Percentiles rank a stretch among this genome's conserved stretches.
Conservation (phyloP, 495 filamentous ascomycete species). For the Penicillium bovifimosum region DNA sequence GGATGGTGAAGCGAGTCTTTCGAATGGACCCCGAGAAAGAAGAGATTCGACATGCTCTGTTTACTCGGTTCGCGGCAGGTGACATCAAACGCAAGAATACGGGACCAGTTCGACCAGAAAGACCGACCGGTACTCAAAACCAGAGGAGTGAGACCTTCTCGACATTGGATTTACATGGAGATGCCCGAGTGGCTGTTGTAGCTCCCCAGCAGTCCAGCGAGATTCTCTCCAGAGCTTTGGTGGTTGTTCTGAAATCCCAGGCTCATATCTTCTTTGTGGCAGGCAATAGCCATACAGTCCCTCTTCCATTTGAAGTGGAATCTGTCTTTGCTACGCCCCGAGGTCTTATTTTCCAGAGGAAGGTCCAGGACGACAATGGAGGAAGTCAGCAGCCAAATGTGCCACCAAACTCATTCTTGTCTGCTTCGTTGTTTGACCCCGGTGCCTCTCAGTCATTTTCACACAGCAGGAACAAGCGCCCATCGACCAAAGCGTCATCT, state of each 20-base stretch:
- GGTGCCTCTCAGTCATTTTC: conserved; percentile 40
- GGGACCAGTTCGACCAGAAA: not conserved
- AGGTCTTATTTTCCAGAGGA: conserved; percentile 82
- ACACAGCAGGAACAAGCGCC: conserved; percentile 34
- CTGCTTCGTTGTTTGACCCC: conserved; percentile 48
- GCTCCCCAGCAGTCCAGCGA: conserved; percentile 13
- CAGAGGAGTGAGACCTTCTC: conserved; percentile 11
- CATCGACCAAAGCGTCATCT: conserved; percentile 29
- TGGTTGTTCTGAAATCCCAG: conserved; percentile 88
- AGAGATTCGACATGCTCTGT: conserved; percentile 71
- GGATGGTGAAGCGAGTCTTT: conserved; percentile 80
- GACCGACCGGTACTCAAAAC: not conserved
- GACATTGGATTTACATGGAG: conserved; percentile 22
- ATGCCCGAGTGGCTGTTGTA: conserved; percentile 14
- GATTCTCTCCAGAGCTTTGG: conserved; percentile 58
- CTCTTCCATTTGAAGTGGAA: conserved; percentile 92
- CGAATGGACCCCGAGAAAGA: conserved; percentile 83
- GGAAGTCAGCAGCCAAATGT: conserved; percentile 29
- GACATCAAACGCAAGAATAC: conserved; percentile 16
- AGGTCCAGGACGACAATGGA: conserved; percentile 37
- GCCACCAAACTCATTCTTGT: conserved; percentile 78
- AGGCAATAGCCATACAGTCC: conserved; percentile 81
- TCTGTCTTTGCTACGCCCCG: conserved; percentile 73
- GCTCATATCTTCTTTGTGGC: conserved; percentile 90
- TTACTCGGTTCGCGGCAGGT: conserved; percentile 70